Evolutionary conservation across 225 moss, liverwort and hornwort species (phyloP).

Genomic region (Pseudisothecium myosuroides): DNA sequence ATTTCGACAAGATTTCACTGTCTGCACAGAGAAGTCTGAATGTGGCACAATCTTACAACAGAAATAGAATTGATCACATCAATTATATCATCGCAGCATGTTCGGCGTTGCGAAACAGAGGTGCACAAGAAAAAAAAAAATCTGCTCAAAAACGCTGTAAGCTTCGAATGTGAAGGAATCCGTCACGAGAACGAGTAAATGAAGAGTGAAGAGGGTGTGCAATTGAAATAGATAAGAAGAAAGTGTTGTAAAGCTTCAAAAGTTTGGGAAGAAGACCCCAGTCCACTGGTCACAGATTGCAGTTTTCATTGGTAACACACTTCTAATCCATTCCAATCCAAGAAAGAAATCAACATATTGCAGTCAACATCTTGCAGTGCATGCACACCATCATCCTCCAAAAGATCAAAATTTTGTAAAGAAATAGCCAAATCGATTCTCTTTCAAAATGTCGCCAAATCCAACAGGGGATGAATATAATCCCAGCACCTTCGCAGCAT

Average conservation of each 20-base stretch:
- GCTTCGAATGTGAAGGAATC: rapidly evolving
- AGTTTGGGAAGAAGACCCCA: rapidly evolving
- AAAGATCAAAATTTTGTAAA: too few species aligned
- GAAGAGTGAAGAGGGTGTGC: too few species aligned
- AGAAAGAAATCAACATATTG: too few species aligned
- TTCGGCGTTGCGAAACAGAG: too few species aligned
- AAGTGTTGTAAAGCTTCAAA: not conserved
- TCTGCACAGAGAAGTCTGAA: not conserved
- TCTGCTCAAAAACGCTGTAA: rapidly evolving
- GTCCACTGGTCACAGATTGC: too few species aligned
- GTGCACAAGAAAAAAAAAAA: too few species aligned
- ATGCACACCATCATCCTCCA: not conserved
- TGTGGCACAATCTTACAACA: too few species aligned
- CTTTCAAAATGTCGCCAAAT: not conserved
- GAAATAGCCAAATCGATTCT: not conserved
- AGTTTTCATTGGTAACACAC: too few species aligned
- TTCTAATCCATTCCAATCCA: not conserved
- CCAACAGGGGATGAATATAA: not conserved
- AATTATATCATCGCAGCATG: rapidly evolving
- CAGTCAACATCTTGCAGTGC: too few species aligned
- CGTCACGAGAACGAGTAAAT: too few species aligned
- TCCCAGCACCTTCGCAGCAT: not conserved
- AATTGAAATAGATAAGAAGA: not conserved
- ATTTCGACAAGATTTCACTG: not conserved
- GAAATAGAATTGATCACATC: rapidly evolving